Evolutionary conservation across 352 stramenopile species (phyloP).

Genomic region (Phytopythium helicoides): DNA sequence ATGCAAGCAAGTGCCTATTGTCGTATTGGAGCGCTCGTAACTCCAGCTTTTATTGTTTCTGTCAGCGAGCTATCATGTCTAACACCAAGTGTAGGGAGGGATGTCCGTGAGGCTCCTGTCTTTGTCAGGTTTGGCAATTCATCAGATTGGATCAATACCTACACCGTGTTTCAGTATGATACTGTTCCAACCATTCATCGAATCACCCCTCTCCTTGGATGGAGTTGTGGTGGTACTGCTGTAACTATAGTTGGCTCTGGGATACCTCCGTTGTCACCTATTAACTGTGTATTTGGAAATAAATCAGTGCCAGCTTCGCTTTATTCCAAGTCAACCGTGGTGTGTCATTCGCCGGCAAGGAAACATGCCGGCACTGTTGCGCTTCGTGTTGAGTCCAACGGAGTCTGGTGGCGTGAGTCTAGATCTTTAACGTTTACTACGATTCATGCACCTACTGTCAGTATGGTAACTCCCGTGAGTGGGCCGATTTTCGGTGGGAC

Average conservation of each 20-base stretch:
- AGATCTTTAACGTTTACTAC: constrained; percentile 20
- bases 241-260: constrained; percentile 25
- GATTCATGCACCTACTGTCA: constrained; percentile 14
- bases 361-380: neutral
- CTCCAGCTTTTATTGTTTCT: constrained; percentile 9
- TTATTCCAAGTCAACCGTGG: constrained; percentile 17
- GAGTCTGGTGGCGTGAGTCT: constrained; percentile 9
- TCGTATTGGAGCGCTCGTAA: constrained; percentile 11
- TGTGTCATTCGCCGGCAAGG: constrained; percentile 27
- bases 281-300: constrained; percentile 38
- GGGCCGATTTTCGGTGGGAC: constrained; percentile 27
- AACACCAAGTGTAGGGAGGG: neutral
- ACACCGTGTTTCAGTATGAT: constrained; percentile 11
- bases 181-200: constrained; percentile 13
- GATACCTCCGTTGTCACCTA: constrained; percentile 14
- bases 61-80: constrained; percentile 12
- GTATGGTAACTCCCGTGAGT: constrained; percentile 14
- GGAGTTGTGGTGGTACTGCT: constrained; percentile 26
- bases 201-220: constrained; percentile 28
- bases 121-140: constrained; percentile 11
- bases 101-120: neutral
- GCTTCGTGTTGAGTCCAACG: constrained; percentile 18
- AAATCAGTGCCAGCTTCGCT: constrained; percentile 19
- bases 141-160: constrained; percentile 1
- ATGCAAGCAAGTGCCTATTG: constrained; percentile 8